These are phyloP conservation scores for Actinidia arguta DNA, from an alignment of 179 eudicot species.

Conservation along the genomic window DNA sequence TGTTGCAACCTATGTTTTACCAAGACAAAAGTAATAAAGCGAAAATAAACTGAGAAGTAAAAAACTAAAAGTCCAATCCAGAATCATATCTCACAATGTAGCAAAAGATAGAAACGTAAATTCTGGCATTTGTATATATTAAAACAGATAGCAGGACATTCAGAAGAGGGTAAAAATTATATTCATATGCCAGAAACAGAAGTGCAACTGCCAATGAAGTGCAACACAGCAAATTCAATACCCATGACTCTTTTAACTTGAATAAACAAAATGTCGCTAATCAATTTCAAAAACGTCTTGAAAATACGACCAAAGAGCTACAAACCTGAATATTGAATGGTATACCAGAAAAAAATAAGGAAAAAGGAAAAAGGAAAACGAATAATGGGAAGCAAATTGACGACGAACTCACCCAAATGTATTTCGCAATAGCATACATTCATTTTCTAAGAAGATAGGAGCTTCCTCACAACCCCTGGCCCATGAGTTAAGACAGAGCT, in stretches of 20 bases:
- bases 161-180: background rate
- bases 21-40: background rate
- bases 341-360: background rate
- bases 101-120: background rate
- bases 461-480: constrained; percentile 89
- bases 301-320: background rate
- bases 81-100: background rate
- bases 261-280: background rate
- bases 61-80: constrained; percentile 5
- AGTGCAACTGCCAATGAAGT: background rate
- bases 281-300: background rate
- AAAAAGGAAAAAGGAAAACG: too few relatives aligned
- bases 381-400: constrained; percentile 4
- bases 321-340: background rate
- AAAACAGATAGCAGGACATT: background rate
- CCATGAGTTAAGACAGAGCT: constrained; percentile 92
- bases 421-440: constrained; percentile 69
- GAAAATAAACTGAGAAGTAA: background rate
- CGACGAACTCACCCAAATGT: constrained; percentile 67
- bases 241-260: background rate
- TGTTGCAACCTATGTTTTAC: constrained; percentile 60
- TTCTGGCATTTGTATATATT: background rate
- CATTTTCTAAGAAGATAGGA: constrained; percentile 80
- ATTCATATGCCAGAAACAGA: background rate
- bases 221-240: constrained; percentile 2